Percentiles rank a stretch among this genome's conserved stretches.
phyloP scores from a whole-genome alignment of 1,284 basidiomycete species.

The Heterobasidion parviporum region DNA sequence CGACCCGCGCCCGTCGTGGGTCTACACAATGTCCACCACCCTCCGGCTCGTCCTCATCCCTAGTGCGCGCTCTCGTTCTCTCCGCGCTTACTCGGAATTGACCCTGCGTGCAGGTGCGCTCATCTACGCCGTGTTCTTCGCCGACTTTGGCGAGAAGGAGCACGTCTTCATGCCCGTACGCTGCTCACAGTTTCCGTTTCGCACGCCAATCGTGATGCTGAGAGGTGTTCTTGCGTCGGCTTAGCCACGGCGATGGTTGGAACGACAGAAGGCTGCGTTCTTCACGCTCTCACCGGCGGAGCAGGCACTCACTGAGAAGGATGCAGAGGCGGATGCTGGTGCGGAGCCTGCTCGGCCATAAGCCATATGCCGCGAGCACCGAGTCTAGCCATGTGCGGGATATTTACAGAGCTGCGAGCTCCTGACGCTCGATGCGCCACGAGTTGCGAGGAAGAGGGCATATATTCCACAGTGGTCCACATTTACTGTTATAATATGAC shows the following conservation, averaged over 20 bases:
- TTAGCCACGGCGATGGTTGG: slow-evolving; percentile 26
- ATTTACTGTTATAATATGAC: no score
- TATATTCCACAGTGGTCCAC: no score
- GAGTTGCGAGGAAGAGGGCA: no score
- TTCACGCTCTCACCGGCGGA: slow-evolving; percentile 27
- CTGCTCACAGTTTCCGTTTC: slow-evolving; percentile 7
- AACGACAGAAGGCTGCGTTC: slow-evolving; percentile 24
- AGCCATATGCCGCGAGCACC: neutral
- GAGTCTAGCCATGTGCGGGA: no score
- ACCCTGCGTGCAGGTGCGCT: slow-evolving; percentile 29
- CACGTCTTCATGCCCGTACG: slow-evolving; percentile 64
- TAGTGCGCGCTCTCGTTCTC: slow-evolving; percentile 22
- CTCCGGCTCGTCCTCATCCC: slow-evolving; percentile 43
- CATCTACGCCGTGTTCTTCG: slow-evolving; percentile 52
- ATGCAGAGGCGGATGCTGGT: neutral
- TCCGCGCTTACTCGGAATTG: neutral
- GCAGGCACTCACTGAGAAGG: slow-evolving; percentile 14
- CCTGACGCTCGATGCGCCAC: no score
- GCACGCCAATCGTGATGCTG: neutral
- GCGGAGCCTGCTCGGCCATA: neutral
- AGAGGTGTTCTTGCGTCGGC: neutral
- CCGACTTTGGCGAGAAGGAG: slow-evolving; percentile 60
- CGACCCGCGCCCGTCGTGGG: slow-evolving; percentile 51
- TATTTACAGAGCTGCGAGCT: no score
- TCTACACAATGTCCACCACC: slow-evolving; percentile 37